Base-by-base conservation (phyloP, 2,329 filamentous ascomycete genomes). In the Fusarium fujikuroi region DNA sequence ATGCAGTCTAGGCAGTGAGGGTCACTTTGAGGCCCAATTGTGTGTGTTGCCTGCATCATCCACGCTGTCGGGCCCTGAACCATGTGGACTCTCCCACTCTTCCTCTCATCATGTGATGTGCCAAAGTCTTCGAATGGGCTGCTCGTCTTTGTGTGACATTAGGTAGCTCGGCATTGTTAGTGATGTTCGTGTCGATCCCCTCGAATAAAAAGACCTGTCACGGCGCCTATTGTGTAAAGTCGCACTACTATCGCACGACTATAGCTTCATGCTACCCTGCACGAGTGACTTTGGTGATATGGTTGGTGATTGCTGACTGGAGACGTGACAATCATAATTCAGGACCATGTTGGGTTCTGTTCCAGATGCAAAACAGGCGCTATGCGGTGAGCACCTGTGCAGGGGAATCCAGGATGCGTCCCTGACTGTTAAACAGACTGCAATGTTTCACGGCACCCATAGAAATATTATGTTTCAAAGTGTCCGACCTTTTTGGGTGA, bases 1-100 rank as follows among this genome's bases (percentile, higher is more conserved):
- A 59, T 47, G 50, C 56, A 39, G 50, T 28, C 50, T 28, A 39
- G 14, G 34, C 23, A 52, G 28, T 36, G 37, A 60, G 69, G 42
- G 58, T 65, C 53, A 69, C 60, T 70, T 66, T 59, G 72, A 75
- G 72, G 72, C 68, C 72, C 72, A 74, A 74, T 75, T 66, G 68
- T 47, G 49, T 69, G 72, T 63, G 54, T 74, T 61, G 44, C 58
- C 58, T 60, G 60, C 72, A 23, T 70, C 49, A 40, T 57, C 72
- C 72, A 69, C 37, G 44, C 56, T 69, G 60, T 69, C 58, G 72
- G 72, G 68, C 68, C 68, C 66, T 63, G 49, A 54, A 54, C 54
- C 50, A 61, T 63, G 63, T 72, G 60, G 57, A 66, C 53, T 54
- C 36, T 69, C 15, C 43, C 54, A 65, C 50, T 57, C 43, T 32